Percentiles rank a stretch among this genome's conserved stretches.
Conservation (phyloP, 345 rosid species). For the Hibiscus trionum region DNA sequence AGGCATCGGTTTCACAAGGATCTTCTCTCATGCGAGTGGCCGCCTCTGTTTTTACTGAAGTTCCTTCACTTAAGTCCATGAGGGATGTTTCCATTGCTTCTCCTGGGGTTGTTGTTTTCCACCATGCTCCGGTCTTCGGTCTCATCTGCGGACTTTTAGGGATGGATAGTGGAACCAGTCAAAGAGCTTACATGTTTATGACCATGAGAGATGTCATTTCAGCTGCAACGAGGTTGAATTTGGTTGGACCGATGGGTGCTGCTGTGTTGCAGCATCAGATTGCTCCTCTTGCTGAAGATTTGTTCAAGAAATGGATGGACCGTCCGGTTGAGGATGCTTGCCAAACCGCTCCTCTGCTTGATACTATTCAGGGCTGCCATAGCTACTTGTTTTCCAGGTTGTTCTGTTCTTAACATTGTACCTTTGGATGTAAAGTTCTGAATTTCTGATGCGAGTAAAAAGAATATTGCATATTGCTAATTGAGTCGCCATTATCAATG, state of each 20-base stretch:
- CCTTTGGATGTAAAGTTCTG: not conserved
- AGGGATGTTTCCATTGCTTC: conserved; percentile 28
- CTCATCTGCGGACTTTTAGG: conserved; percentile 69
- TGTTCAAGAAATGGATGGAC: conserved; percentile 60
- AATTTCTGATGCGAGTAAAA: not conserved
- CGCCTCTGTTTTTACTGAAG: not conserved
- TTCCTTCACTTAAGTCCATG: conserved; percentile 8
- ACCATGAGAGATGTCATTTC: conserved; percentile 72
- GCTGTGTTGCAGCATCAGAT: conserved; percentile 76
- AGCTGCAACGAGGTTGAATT: conserved; percentile 76
- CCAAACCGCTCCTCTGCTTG: conserved; percentile 78
- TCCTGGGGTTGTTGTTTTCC: conserved; percentile 33
- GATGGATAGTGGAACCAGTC: conserved; percentile 49
- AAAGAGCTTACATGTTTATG: conserved; percentile 72
- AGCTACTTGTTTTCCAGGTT: conserved; percentile 74
- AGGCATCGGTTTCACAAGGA: conserved; percentile 73
- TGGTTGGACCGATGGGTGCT: conserved; percentile 76
- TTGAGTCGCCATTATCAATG: not conserved
- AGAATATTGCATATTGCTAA: not conserved
- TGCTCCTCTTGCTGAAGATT: conserved; percentile 47
- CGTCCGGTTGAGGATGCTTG: conserved; percentile 65
- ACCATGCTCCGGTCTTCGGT: conserved; percentile 84
- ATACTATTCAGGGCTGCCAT: conserved; percentile 70
- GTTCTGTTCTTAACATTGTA: conserved; percentile 47
- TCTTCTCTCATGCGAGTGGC: conserved; percentile 28